Base-by-base conservation (phyloP, 169 alveolate genomes). In the Plasmodium sp. region DNA sequence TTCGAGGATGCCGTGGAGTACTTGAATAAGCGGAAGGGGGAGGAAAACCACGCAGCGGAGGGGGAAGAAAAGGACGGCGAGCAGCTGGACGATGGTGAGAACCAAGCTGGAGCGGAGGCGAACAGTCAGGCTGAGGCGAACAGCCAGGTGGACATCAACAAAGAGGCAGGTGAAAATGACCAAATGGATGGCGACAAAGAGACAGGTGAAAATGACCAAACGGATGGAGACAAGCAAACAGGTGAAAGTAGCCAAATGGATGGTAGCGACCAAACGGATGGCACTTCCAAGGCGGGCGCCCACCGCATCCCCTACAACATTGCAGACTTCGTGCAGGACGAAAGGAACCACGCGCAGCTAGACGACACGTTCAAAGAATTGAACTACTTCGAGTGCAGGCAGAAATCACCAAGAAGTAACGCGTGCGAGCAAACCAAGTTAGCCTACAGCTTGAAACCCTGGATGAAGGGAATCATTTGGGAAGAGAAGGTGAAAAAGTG, bases 401-500 rank as follows among this genome's bases (percentile, higher is more conserved):
- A 56, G 71, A 84, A 36, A 22, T 10, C 45, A 22, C 9, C 48
- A 48, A 48, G 10, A 0, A 45, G n/a, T 14, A 39, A 48, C 4
- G 48, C 41, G 1, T 92, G 74, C 45, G 95, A 92, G 56, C 79
- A 92, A 41, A 72, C 95, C 54, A 92, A 72, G 83, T n/a, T 73
- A 31, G 95, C 95, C 12, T n/a, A 81, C 45, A 92, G 85, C 72
- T 45, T 92, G 67, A 92, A 92, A 92, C 95, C 95, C 18, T 92
- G 95, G 95, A 34, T 39, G 16, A 73, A 54, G 43, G 95, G 95
- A 9, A 51, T 92, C 16, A 36, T 92, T 43, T 92, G 95, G 95
- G 95, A 92, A 81, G 92, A 92, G n/a, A 83, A 79, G 48, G 22
- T 83, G 81, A 92, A 82, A 51, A 92, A 92, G 58, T 92, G 95